Evolutionary conservation across 768 basidiomycete species (phyloP), one percentile per base, ranked within the genome.

Genomic region (Tricholoma saponaceum): DNA sequence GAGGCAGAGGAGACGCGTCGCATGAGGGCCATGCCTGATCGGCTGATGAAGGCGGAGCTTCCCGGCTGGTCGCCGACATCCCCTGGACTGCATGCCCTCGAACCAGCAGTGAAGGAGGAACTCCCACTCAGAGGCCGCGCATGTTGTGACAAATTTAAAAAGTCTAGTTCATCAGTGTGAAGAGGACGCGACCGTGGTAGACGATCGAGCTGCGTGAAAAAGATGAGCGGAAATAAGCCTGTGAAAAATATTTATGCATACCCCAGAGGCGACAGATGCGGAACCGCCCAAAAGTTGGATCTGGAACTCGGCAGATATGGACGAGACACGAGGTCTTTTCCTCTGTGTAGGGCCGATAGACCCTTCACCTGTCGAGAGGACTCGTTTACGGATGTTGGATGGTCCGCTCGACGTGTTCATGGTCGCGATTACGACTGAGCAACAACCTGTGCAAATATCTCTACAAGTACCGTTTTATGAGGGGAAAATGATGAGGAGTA

Each of bases 1-100:
- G 73, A 73, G 4, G 70, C 67, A 1, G 68, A 68, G 1, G 74
- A 73, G 28, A 67, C 66, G 59, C 69, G 72, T 39, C 72, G 64
- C 63, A 72, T 71, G 26, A 74, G 63, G 20, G 65, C 70, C 62
- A 70, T 62, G 3, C 68, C 68, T 30, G 64, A 64, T 32, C 63
- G 62, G 50, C 64, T 62, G 55, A 69, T 70, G 47, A 64, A 66
- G 4, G 65, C 62, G 37, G 64, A 64, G 28, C 66, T 61, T 18
- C 65, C 63, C 18, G 63, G 60, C 32, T 58, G 60, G 44, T 62
- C 61, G 25, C 60, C 62, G 39, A 62, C 53, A 12, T 61, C 65
- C 18, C 64, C 63, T 23, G 67, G 67, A 50, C 67, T 69, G 25
- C 64, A 61, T 23, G 66, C 64, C 30, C 67, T 60, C 26, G 66